A percentile compares a stretch with the other conserved stretches of the same genome.
phyloP scores from a whole-genome alignment of 169 alveolate genomes.

The Theileria sp. region DNA sequence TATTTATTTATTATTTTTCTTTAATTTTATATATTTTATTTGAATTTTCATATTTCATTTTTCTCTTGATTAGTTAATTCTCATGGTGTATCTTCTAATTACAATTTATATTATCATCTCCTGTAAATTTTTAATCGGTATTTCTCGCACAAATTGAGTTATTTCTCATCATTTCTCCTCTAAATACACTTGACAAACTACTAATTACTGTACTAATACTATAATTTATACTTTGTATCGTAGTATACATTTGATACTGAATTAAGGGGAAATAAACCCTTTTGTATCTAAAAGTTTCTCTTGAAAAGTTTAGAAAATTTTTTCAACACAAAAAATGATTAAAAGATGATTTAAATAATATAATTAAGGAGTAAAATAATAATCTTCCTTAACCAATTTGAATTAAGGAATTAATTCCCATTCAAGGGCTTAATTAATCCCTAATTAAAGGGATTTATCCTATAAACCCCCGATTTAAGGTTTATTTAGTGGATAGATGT shows the following conservation, averaged over 20 bases:
- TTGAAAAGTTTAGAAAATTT: background rate
- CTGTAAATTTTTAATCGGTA: background rate
- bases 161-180: background rate
- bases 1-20: background rate
- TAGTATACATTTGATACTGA: background rate
- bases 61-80: background rate
- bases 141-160: background rate
- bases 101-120: background rate
- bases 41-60: background rate
- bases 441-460: background rate
- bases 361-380: background rate
- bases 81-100: slow-evolving; percentile 6
- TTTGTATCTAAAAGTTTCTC: background rate
- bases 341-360: background rate
- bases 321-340: background rate
- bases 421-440: background rate
- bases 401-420: background rate
- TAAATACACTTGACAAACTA: background rate
- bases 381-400: too few species aligned
- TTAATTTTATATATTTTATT: background rate
- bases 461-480: background rate
- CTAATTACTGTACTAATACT: background rate
- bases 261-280: background rate
- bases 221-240: background rate
- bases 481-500: background rate